phyloP scores from a whole-genome alignment of 2,329 filamentous ascomycete genomes.

The Grosmannia clavigera region DNA sequence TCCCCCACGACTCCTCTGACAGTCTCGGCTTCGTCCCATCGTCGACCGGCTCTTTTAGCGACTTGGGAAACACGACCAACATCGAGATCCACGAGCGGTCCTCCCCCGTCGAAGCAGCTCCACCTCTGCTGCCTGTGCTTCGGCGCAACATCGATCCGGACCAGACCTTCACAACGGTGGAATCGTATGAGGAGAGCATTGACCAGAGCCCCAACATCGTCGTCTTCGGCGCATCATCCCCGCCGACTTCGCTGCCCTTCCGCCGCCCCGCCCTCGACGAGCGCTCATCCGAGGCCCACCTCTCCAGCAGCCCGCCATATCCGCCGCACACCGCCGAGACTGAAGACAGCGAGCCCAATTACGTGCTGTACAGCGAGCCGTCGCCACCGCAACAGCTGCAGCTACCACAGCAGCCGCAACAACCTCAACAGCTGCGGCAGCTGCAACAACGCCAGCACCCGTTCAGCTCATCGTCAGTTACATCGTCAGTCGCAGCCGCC shows the following conservation, averaged over 20 bases:
- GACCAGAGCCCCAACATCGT: constrained; percentile 30
- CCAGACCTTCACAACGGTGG: constrained; percentile 9
- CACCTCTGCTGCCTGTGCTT: constrained; percentile 16
- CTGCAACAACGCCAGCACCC: neutral
- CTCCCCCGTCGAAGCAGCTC: constrained; percentile 28
- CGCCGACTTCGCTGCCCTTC: neutral
- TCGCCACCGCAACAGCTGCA: constrained; percentile 27
- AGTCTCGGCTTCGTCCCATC: constrained; percentile 26
- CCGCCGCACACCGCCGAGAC: constrained; percentile 16
- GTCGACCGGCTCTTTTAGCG: constrained; percentile 13
- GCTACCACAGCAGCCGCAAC: constrained; percentile 20
- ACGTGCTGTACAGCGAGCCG: constrained; percentile 35
- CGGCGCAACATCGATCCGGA: constrained; percentile 8
- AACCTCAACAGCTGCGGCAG: constrained; percentile 2
- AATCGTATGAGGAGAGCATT: constrained; percentile 5
- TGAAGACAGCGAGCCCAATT: constrained; percentile 36
- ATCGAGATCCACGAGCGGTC: constrained; percentile 35
- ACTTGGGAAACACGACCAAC: neutral
- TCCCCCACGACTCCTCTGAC: constrained; percentile 22
- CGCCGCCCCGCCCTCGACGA: neutral
- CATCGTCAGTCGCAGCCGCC: constrained; percentile 19
- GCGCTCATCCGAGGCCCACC: neutral
- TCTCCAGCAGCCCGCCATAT: constrained; percentile 8
- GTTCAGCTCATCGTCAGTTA: neutral
- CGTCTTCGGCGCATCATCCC: constrained; percentile 31